Conservation (phyloP, 305 asterid species). For the Solanum chacoense region DNA sequence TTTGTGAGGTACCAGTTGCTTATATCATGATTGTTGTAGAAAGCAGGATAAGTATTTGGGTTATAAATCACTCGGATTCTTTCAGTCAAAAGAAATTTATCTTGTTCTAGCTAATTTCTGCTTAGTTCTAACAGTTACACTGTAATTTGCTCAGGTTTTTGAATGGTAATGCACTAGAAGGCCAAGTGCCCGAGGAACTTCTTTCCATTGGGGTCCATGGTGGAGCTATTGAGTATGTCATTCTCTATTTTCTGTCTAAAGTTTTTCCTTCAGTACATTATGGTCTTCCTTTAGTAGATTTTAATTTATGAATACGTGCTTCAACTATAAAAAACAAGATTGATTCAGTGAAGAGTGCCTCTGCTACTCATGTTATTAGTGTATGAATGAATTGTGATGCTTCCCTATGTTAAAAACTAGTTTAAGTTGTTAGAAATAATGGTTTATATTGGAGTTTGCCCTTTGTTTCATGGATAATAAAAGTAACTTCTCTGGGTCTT, state of each 20-base stretch:
- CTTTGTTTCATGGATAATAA: not conserved
- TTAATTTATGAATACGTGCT: not conserved
- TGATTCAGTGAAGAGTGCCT: not conserved
- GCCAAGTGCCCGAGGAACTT: slow-evolving; percentile 76
- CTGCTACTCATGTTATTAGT: not conserved
- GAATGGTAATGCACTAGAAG: slow-evolving; percentile 63
- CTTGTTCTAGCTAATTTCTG: not conserved
- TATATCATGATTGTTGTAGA: not conserved
- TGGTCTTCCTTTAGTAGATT: not conserved
- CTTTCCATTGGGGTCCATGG: slow-evolving; percentile 92
- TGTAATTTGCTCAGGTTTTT: slow-evolving; percentile 37
- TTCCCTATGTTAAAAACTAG: not conserved
- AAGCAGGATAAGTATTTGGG: not conserved
- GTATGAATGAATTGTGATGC: not conserved
- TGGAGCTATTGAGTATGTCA: slow-evolving; percentile 87
- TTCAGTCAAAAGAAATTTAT: not conserved
- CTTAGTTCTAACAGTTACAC: not conserved
- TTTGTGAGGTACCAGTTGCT: not conserved
- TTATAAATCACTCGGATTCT: not conserved
- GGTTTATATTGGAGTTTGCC: not conserved
- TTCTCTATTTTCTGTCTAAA: not conserved
- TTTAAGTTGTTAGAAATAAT: not conserved
- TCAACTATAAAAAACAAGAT: not conserved
- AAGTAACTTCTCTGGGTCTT: not conserved
- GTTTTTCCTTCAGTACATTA: not conserved